Base-by-base conservation (phyloP, 768 basidiomycete species). In the Leucocoprinus leucothites region DNA sequence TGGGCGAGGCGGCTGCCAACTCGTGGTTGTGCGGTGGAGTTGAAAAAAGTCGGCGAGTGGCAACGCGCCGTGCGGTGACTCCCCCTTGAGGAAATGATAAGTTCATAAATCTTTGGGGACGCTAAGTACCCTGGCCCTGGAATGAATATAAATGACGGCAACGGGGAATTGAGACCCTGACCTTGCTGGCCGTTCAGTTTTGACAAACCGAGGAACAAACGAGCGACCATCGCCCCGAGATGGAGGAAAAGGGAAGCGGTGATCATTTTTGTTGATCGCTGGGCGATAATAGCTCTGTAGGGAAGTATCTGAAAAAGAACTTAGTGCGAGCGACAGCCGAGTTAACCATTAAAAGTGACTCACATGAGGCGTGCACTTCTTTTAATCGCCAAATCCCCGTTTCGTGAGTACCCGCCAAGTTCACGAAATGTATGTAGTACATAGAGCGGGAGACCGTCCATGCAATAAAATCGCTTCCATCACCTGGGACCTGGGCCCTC, bases 21-120 rank as follows among this genome's bases (percentile, higher is more conserved):
- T 31, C n/a, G 16, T 51, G 35, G 8, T 40, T n/a, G 35, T 22
- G 38, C 28, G 45, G 53, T n/a, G 11, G 47, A 28, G 26, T 28
- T 16, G 28, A 31, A 11, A 38, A 38, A 34, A 35, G 47, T 47
- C 47, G 47, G 47, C 46, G 21, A 44, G 54, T 55, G 19, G 46
- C 47, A 48, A 55, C 54, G 46, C 54, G 31, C 54, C 54, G 25
- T 43, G 11, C 41, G 38, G 16, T 38, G 38, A 38, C 9, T 38
- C 9, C 38, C n/a, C 53, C 38, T 36, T 40, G 25, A 41, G 35
- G 36, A 38, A 48, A 21, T 14, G 9, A 34, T 34, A 9, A 38
- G 16, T 38, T 38, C 22, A 31, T 43, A 48, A 49, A 1, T 2
- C 49, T 49, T 44, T 31, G 11, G 34, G 52, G 43, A 11, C 21